Base-by-base conservation (phyloP, 345 rosid genomes). In the Eucalyptus pauciflora region DNA sequence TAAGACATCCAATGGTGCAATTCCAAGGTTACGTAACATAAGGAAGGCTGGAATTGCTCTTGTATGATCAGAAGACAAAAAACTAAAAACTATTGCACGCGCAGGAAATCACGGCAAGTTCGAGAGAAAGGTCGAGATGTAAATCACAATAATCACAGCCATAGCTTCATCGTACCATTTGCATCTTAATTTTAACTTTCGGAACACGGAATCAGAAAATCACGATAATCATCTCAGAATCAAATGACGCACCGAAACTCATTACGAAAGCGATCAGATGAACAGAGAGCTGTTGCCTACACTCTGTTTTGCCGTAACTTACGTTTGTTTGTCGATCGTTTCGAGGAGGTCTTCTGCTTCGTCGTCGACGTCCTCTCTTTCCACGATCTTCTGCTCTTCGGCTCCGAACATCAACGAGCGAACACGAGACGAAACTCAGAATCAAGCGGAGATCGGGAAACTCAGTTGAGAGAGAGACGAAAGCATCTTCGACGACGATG, bases 291-390 rank as follows among this genome's bases (percentile, higher is more conserved):
- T 5, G 64, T 62, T 29, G 33, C 69, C 79, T 8, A 8, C 41
- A 2, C 41, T 67, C 41, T 31, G 22, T 67, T 67, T 4, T 8
- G 11, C 43, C 24, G 54, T 13, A 29, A 12, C 85, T 10, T 8
- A 86, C 91, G 76, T 88, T 90, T 50, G 52, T 50, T 48, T 87
- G 76, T 90, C 86, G 13, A 90, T 88, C 49, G 86, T 50, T 58
- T 86, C 89, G 79, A 88, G 86, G 86, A 87, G 69, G 48, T 87
- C 88, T 9, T 87, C 88, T 62, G 87, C 91, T 41, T 51, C 91
- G 8, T 22, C 11, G 11, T 52, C 88, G 56, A 88, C 50, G 48
- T 86, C 91, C 14, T 90, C 91, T 79, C 91, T 54, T 49, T 88
- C 91, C 45, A 86, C 60, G 31, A 90, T 86, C 86, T 69, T 86